Evolutionary conservation across 2,329 filamentous ascomycete genomes (phyloP).

Genomic region (Alternaria consortialis): DNA sequence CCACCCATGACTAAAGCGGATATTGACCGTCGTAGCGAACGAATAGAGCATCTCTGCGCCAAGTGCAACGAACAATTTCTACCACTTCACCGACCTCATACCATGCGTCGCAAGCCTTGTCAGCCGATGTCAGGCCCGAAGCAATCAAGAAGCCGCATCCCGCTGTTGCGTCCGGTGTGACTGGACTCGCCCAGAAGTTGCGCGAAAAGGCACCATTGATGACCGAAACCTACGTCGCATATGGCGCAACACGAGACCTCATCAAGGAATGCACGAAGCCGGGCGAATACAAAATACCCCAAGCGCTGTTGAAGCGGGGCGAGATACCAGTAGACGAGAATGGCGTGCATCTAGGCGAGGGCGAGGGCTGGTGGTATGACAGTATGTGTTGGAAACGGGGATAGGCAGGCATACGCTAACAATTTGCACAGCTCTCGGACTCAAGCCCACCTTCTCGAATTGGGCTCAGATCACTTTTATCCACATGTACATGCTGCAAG

Average conservation of each 20-base stretch:
- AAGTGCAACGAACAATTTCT: constrained; percentile 36
- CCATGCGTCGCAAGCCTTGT: constrained; percentile 31
- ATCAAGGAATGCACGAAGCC: constrained; percentile 77
- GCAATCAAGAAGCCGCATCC: constrained; percentile 30
- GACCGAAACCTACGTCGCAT: constrained; percentile 76
- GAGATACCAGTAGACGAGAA: constrained; percentile 75
- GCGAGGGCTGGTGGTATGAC: constrained; percentile 81
- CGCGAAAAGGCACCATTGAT: constrained; percentile 45
- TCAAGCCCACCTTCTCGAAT: constrained; percentile 88
- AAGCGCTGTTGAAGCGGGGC: constrained; percentile 70
- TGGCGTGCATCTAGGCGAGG: constrained; percentile 83
- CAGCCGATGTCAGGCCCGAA: constrained; percentile 26
- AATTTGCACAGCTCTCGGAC: constrained; percentile 70
- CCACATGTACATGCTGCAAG: constrained; percentile 91
- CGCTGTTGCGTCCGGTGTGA: constrained; percentile 23
- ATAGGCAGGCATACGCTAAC: constrained; percentile 19
- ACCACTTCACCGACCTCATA: constrained; percentile 33
- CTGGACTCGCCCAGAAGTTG: constrained; percentile 40
- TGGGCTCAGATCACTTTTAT: constrained; percentile 97
- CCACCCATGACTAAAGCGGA: neutral
- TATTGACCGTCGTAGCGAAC: constrained; percentile 35
- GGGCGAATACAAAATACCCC: constrained; percentile 79
- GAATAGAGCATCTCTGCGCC: constrained; percentile 28
- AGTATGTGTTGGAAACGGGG: constrained; percentile 61
- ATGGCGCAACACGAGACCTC: constrained; percentile 79